These are phyloP conservation scores for Coprinellus micaceus DNA, from an alignment of 768 basidiomycete genomes.

Conservation along the genomic window DNA sequence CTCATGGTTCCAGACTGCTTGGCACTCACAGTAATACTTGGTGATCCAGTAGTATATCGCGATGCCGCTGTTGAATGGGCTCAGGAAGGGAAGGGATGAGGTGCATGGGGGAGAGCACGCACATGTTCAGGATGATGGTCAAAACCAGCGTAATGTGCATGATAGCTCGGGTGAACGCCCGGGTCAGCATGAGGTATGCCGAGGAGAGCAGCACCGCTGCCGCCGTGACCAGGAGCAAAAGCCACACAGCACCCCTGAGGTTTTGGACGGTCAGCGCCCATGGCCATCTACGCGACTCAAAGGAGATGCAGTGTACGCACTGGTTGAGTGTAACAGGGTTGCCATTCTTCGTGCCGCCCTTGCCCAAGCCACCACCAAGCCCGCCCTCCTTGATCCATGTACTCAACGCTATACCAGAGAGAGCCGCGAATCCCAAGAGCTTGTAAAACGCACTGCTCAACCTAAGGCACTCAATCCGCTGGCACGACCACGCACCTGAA, in stretches of 20 bases:
- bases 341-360: constrained; percentile 53
- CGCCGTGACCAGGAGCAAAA: constrained; percentile 71
- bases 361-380: constrained; percentile 68
- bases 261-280: too few relatives aligned
- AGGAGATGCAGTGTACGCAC: constrained; percentile 30
- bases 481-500: constrained; percentile 44
- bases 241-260: constrained; percentile 67
- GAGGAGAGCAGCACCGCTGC: constrained; percentile 64
- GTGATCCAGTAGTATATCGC: constrained; percentile 75
- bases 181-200: constrained; percentile 64
- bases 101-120: constrained; percentile 19
- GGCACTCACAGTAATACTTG: constrained; percentile 58
- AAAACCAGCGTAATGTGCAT: constrained; percentile 75
- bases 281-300: too few relatives aligned
- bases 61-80: constrained; percentile 46
- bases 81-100: neutral
- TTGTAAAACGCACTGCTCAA: constrained; percentile 18
- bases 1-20: neutral
- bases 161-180: constrained; percentile 67
- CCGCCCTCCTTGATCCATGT: constrained; percentile 64
- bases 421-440: constrained; percentile 64
- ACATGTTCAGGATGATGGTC: constrained; percentile 63
- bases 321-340: constrained; percentile 61
- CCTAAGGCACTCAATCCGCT: neutral
- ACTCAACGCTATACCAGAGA: constrained; percentile 62